These are phyloP conservation scores for Phlegmacium glaucopus DNA, from an alignment of 768 basidiomycete genomes.

Conservation along the genomic window DNA sequence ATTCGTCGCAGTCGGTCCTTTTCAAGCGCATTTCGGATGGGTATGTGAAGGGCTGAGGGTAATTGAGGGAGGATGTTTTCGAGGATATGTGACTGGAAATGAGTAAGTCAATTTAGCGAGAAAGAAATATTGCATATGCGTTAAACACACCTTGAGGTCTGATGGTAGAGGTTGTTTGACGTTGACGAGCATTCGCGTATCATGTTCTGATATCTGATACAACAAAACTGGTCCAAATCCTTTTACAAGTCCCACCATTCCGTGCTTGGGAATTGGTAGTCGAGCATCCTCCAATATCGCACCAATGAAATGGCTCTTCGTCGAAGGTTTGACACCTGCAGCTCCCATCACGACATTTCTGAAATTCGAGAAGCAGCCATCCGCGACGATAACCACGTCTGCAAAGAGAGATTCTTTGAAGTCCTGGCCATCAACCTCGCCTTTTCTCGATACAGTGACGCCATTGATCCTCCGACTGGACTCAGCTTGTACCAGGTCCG, in stretches of 20 bases:
- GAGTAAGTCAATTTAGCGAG: constrained; percentile 1
- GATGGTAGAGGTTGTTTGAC: constrained; percentile 80
- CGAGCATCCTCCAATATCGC: constrained; percentile 73
- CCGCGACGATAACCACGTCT: constrained; percentile 82
- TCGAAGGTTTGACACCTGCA: constrained; percentile 45
- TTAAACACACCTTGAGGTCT: constrained; percentile 63
- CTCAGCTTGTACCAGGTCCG: constrained; percentile 64
- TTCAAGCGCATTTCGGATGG: constrained; percentile 69
- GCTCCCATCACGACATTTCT: constrained; percentile 61
- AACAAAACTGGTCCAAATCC: constrained; percentile 85
- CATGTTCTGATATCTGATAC: constrained; percentile 86
- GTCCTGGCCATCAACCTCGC: constrained; percentile 18
- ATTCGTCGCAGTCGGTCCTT: constrained; percentile 81
- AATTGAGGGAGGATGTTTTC: constrained; percentile 76
- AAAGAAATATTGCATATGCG: neutral
- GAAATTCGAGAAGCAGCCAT: constrained; percentile 96
- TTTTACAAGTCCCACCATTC: constrained; percentile 80
- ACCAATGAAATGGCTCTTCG: constrained; percentile 82
- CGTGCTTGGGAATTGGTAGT: constrained; percentile 72
- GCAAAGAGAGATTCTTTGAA: constrained; percentile 56
- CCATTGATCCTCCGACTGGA: constrained; percentile 54
- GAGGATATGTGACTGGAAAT: constrained; percentile 60
- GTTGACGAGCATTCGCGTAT: constrained; percentile 93
- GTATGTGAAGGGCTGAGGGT: constrained; percentile 63
- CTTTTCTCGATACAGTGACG: constrained; percentile 54